Conservation (phyloP, 148 eudicot species). For the Camellia granthamiana region DNA sequence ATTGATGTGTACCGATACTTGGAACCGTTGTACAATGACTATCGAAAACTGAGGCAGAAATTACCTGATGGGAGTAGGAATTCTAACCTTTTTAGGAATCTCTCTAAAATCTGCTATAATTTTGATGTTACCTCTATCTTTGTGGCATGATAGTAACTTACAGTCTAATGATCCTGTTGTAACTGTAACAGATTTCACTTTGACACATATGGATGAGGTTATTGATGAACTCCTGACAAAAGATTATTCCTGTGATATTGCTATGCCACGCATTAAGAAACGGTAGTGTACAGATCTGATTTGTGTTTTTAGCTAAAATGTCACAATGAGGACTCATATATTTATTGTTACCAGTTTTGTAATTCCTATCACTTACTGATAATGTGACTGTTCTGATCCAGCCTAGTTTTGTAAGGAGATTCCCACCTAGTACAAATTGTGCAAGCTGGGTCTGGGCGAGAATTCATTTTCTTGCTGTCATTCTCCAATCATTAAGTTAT, state of each 20-base stretch:
- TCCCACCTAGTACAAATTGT: neutral
- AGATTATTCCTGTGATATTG: conserved; percentile 92
- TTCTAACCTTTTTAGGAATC: neutral
- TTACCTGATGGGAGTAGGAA: conserved; percentile 68
- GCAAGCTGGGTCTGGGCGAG: neutral
- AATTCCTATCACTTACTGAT: neutral
- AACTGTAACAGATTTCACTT: conserved; percentile 44
- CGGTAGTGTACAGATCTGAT: conserved; percentile 35
- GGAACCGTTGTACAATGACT: conserved; percentile 92
- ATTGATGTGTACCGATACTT: conserved; percentile 79
- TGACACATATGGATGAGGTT: conserved; percentile 89
- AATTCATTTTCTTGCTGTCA: neutral
- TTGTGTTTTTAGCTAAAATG: neutral
- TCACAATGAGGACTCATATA: neutral
- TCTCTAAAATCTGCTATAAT: neutral
- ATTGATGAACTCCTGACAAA: conserved; percentile 87
- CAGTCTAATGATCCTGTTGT: neutral
- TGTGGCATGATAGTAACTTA: neutral
- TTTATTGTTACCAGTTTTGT: neutral
- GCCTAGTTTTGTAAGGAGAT: neutral
- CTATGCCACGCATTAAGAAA: conserved; percentile 87
- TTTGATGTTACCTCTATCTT: neutral
- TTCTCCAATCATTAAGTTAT: neutral
- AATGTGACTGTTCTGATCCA: neutral
- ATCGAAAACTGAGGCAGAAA: conserved; percentile 74